Evolutionary conservation across 768 basidiomycete species (phyloP).

Genomic region (Tulasnella sp.): DNA sequence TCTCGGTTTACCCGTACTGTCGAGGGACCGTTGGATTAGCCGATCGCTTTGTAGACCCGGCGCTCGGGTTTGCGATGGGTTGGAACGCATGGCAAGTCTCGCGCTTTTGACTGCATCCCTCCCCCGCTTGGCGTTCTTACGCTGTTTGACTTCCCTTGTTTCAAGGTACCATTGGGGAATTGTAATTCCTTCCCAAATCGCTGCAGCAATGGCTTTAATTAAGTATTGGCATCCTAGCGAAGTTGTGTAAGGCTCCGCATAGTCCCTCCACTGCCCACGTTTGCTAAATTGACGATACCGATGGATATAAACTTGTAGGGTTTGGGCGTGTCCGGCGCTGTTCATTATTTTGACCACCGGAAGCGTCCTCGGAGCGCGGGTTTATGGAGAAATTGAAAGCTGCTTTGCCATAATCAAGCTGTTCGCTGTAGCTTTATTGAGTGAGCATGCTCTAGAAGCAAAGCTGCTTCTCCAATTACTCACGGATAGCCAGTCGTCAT

Average conservation of each 20-base stretch:
- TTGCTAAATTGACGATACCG: no score
- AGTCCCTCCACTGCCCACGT: neutral
- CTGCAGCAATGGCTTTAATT: conserved; percentile 5
- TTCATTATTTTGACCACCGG: neutral
- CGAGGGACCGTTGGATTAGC: conserved; percentile 9
- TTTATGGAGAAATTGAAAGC: conserved; percentile 6
- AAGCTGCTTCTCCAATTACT: neutral
- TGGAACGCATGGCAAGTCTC: conserved; percentile 17
- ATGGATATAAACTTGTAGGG: neutral
- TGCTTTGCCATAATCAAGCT: conserved; percentile 3
- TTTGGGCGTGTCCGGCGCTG: no score
- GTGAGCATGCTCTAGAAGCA: no score
- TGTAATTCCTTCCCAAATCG: neutral
- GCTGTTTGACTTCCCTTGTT: neutral
- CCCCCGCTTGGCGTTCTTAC: no score
- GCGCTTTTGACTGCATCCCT: neutral
- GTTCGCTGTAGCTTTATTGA: neutral
- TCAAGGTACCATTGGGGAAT: conserved; percentile 11
- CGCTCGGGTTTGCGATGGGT: conserved; percentile 14
- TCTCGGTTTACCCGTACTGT: conserved; percentile 5
- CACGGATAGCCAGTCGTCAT: neutral
- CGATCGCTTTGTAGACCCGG: conserved; percentile 13
- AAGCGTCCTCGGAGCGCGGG: neutral
- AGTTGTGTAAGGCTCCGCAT: neutral
- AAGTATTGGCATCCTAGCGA: neutral